Conservation (phyloP, 192 early-diverging fungal species). For the Gigaspora rosea region DNA sequence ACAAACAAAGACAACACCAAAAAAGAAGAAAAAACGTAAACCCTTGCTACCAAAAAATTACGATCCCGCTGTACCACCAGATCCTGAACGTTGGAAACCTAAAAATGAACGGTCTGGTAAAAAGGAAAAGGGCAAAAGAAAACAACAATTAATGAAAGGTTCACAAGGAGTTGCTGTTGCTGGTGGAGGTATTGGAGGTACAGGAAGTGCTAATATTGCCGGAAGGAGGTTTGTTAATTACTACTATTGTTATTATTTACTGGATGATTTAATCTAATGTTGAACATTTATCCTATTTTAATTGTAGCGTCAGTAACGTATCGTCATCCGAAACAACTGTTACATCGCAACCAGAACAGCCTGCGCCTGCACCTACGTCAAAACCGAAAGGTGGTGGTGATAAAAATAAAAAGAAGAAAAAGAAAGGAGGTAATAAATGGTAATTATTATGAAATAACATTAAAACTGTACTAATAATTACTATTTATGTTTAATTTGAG, state of each 20-base stretch:
- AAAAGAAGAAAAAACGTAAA: conserved; percentile 59
- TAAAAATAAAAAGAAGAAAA: conserved; percentile 35
- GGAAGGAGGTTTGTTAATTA: conserved; percentile 36
- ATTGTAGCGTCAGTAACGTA: background rate
- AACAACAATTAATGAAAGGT: conserved; percentile 55
- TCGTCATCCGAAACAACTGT: conserved; percentile 4
- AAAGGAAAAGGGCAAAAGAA: conserved; percentile 54
- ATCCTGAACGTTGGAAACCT: conserved; percentile 76
- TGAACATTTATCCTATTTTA: background rate
- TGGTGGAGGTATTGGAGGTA: conserved; percentile 70
- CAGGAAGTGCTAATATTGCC: conserved; percentile 72
- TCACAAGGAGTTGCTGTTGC: conserved; percentile 63
- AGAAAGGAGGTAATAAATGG: conserved; percentile 29
- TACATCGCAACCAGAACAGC: background rate
- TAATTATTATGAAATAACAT: background rate
- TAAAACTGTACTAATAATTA: background rate
- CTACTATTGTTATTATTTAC: background rate
- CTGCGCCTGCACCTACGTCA: background rate
- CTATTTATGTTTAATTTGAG: no score
- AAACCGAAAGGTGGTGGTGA: conserved; percentile 17
- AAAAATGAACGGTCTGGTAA: conserved; percentile 61
- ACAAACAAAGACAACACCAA: conserved; percentile 36
- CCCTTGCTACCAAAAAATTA: conserved; percentile 58
- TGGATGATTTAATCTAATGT: no score
- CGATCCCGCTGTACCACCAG: conserved; percentile 50